Evolutionary conservation across 176 grass and related monocot genomes (phyloP), one percentile per base, ranked within the genome.

Genomic region (Olyra latifolia): DNA sequence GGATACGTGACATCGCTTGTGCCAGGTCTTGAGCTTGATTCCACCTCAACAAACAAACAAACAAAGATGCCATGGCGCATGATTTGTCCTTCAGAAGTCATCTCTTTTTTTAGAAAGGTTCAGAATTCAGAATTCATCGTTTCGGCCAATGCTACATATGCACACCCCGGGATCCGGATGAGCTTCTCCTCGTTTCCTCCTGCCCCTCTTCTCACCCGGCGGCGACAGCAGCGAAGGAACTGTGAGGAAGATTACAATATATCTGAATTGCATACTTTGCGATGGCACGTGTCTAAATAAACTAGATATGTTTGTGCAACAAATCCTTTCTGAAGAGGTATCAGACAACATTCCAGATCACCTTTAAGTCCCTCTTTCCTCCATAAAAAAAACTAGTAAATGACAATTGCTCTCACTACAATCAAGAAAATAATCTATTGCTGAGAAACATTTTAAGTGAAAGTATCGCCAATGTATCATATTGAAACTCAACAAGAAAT

Each of bases 401-500:
- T 22, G 46, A 2, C 5, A 20, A 54, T 40, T 10, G 0, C 62
- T 80, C 14, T 75, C 69, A 32, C 32, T 45, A 69, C 63, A 84
- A 46, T 78, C 1, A 62, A 62, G 0, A 62, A 73, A 53, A 75
- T 14, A 63, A 55, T 74, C n/a, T 45, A 35, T 59, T 66, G 13
- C 38, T 47, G 19, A 27, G 16, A 43, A 73, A 69, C 25, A 19
- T 11, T 9, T 38, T 56, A 60, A 62, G 8, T 19, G 54, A 29
- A 24, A 32, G 70, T 54, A 23, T n/a, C 32, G 46, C 20, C 3
- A 63, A 38, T 70, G 29, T 9, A 40, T 17, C 10, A 65, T 88
- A 71, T 45, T 59, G 40, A 46, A 74, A 67, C 28, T 85, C 3
- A 41, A 77, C 39, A 66, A 3, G 71, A 85, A 64, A 72, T 22